phyloP scores from a whole-genome alignment of 495 filamentous ascomycete species.

The Neurospora cerealis region DNA sequence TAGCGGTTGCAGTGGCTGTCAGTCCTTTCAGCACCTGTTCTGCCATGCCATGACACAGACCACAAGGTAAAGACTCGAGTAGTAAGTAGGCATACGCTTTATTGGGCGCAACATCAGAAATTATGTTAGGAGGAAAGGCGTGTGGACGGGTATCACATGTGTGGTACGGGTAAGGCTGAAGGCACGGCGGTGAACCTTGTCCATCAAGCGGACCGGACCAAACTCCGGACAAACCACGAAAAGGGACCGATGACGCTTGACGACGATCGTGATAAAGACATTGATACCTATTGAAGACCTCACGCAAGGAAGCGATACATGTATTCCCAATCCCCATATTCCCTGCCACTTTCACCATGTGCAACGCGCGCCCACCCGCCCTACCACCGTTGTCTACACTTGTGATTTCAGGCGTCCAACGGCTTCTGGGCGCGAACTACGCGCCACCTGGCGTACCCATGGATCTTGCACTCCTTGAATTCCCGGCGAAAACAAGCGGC shows the following conservation, averaged over 20 bases:
- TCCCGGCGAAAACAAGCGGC: slow-evolving; percentile 25
- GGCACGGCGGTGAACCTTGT: background rate
- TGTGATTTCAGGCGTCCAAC: background rate
- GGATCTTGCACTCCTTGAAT: slow-evolving; percentile 14
- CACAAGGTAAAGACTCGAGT: too few species aligned
- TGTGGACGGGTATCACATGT: background rate
- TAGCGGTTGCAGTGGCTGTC: background rate
- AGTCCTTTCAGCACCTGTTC: background rate
- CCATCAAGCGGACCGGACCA: background rate
- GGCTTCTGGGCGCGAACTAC: background rate
- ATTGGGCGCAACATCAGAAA: background rate
- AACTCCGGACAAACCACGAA: background rate
- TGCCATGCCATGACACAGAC: background rate
- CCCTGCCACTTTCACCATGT: background rate
- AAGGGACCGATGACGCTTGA: background rate
- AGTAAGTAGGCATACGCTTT: too few species aligned
- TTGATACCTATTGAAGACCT: background rate
- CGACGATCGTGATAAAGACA: background rate
- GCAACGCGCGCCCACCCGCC: background rate
- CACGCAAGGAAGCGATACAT: background rate
- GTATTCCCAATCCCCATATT: background rate
- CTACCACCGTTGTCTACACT: background rate
- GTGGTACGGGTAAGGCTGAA: background rate
- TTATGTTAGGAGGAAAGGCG: too few species aligned
- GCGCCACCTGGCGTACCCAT: slow-evolving; percentile 6